Evolutionary conservation across 2,329 filamentous ascomycete genomes (phyloP).

Genomic region (Mycocentrospora acerina): DNA sequence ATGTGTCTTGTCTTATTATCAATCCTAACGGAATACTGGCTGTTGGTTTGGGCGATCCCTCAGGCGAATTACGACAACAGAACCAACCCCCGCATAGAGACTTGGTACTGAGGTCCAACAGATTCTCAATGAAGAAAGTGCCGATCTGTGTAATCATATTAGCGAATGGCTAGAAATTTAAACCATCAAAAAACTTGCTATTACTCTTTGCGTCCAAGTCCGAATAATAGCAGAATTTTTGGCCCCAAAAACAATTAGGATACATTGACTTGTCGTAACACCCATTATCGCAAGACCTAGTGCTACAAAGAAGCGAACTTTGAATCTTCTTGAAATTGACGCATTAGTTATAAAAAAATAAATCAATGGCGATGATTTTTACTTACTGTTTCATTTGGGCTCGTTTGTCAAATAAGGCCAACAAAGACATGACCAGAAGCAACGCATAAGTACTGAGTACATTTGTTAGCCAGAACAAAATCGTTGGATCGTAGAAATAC

Average conservation of each 20-base stretch:
- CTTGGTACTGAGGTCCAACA: neutral
- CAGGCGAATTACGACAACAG: too few species aligned
- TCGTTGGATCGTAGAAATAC: too few species aligned
- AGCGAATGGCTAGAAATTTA: too few species aligned
- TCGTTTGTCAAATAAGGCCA: neutral
- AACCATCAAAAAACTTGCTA: neutral
- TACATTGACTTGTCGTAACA: constrained; percentile 2
- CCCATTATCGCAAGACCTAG: constrained; percentile 4
- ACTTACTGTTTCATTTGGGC: neutral
- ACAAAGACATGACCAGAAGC: neutral
- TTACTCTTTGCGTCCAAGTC: constrained; percentile 2
- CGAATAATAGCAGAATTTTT: too few species aligned
- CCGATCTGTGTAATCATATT: constrained; percentile 1
- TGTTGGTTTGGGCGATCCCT: too few species aligned
- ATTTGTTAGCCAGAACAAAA: too few species aligned
- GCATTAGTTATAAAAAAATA: neutral
- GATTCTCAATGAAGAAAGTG: constrained; percentile 1
- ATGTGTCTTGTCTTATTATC: too few species aligned
- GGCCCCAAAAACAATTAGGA: too few species aligned
- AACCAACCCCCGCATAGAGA: too few species aligned
- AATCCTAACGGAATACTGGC: too few species aligned
- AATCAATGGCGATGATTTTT: too few species aligned
- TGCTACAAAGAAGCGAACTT: constrained; percentile 3
- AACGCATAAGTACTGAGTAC: neutral
- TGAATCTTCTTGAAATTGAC: neutral